These are phyloP conservation scores for Aureobasidium uvarum DNA, from an alignment of 2,329 filamentous ascomycete species.

Conservation along the genomic window DNA sequence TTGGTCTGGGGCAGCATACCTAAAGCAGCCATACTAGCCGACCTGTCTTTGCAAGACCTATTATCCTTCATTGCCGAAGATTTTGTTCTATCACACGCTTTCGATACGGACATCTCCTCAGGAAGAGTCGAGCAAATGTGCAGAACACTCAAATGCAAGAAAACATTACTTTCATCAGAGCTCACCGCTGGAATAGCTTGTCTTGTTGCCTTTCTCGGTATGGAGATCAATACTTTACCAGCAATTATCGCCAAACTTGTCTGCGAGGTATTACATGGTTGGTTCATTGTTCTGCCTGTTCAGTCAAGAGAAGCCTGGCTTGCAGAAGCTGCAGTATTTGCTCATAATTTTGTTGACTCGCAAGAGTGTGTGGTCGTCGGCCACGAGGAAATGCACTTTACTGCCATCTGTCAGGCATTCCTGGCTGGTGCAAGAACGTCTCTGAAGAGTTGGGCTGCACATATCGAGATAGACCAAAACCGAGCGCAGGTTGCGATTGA, in stretches of 20 bases:
- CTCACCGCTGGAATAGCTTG: not conserved
- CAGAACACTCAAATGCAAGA: not conserved
- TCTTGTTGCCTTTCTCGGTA: slow-evolving; percentile 1
- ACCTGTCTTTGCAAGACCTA: not conserved
- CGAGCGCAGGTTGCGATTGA: not conserved
- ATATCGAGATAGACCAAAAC: not conserved
- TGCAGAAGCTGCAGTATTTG: slow-evolving; percentile 4
- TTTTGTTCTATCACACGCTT: not conserved
- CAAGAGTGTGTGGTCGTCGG: slow-evolving; percentile 2
- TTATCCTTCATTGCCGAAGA: not conserved
- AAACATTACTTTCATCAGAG: not conserved
- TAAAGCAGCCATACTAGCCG: not conserved
- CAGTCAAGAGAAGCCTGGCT: not conserved
- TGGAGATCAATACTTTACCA: not conserved
- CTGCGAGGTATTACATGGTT: not conserved
- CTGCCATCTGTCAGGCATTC: not conserved
- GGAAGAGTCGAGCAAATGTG: not conserved
- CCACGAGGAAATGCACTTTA: not conserved
- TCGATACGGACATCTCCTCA: not conserved
- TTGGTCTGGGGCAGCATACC: not conserved
- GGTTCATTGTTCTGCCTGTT: not conserved
- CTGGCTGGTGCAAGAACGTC: slow-evolving; percentile 13
- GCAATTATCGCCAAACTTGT: slow-evolving; percentile 6
- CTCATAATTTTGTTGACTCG: not conserved
- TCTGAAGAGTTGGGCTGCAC: not conserved